Evolutionary conservation across 768 basidiomycete species (phyloP), one percentile per base, ranked within the genome.

Genomic region (Termitomyces sp.): DNA sequence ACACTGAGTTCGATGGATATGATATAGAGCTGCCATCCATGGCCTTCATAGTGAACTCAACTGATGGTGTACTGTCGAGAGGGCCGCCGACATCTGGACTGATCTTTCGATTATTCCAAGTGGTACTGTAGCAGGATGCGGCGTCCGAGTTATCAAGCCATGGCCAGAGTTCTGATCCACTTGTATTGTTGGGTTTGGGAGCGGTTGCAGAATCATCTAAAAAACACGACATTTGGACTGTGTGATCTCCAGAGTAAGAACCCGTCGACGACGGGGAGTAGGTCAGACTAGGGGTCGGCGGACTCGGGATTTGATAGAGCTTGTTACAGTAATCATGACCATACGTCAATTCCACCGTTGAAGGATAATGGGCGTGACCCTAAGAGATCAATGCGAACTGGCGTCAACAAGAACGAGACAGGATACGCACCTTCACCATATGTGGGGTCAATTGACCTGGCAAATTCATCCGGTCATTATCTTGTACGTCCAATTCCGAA

Each of bases 201-300:
- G 64, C 46, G 14, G 62, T 64, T 65, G 71, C 69, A 38, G 66
- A 64, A 40, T 77, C 76, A 59, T 85, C 83, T 64, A 77, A 69
- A 57, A 83, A 83, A 0, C 70, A 74, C 16, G 76, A 69, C 78
- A 84, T 80, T 62, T 85, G 84, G 24, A 84, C 72, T 0, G 82
- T 85, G 24, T 77, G 77, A 61, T 84, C 83, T 48, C 77, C 70
- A 6, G 80, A 80, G 13, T 76, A 77, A 0, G 80, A 85, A 56
- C 82, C 83, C 1, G 83, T 84, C 4, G 84, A 79, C 1, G 82
- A 78, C 0, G 85, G 85, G 0, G 85, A 86, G 51, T 81, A 81
- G 12, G 75, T 79, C 40, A 87, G 79, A 20, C 75, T 72, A 0
- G 85, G 85, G 0, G 82, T 84, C n/a, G 78, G 70, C 10, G 84